Conservation (phyloP, 2,329 filamentous ascomycete genomes). For the Fusarium acutatum region DNA sequence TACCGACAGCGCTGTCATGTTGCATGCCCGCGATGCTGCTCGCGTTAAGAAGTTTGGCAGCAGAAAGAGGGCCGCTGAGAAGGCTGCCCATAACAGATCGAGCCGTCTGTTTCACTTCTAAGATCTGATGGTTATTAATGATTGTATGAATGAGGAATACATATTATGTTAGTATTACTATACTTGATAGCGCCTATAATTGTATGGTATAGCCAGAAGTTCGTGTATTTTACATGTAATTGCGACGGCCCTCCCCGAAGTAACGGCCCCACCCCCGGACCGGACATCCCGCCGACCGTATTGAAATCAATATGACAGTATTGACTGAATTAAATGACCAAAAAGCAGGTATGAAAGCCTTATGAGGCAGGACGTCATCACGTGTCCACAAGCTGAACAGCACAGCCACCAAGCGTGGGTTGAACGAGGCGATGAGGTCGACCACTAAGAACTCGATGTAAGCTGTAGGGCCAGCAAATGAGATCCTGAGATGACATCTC, state of each 20-base stretch:
- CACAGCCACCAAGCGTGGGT: constrained; percentile 16
- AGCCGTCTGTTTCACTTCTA: constrained; percentile 16
- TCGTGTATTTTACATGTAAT: neutral
- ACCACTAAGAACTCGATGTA: neutral
- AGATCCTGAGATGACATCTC: neutral
- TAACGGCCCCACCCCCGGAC: neutral
- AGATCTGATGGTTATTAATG: neutral
- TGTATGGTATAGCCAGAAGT: neutral
- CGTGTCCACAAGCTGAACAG: neutral
- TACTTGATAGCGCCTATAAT: neutral
- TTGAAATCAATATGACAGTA: neutral
- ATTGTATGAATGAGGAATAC: neutral
- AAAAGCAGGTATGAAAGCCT: neutral
- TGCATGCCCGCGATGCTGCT: constrained; percentile 55
- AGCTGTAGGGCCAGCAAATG: constrained; percentile 1
- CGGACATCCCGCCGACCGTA: neutral
- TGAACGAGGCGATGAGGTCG: neutral
- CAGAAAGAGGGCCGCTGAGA: constrained; percentile 27
- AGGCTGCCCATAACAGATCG: constrained; percentile 20
- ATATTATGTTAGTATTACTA: neutral
- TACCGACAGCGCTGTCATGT: constrained; percentile 54
- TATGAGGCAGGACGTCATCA: neutral
- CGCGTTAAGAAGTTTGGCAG: constrained; percentile 59
- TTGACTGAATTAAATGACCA: neutral
- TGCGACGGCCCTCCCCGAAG: neutral